A percentile compares a stretch with the other conserved stretches of the same genome.
phyloP scores from a whole-genome alignment of 805 yeast genomes.

The Wickerhamomyces ciferrii region DNA sequence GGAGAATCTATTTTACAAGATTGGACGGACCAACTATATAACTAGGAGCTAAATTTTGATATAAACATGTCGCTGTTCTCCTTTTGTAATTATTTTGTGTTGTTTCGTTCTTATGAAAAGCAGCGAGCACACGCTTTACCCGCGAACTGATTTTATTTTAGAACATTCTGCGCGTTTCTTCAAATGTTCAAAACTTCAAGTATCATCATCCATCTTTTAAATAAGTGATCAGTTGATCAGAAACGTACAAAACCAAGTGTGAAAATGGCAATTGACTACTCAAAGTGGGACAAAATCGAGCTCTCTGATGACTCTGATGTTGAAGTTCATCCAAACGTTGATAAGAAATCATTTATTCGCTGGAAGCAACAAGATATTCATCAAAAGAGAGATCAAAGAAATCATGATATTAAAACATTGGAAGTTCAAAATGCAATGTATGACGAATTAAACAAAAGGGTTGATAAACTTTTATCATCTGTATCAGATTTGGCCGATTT shows the following conservation, averaged over 20 bases:
- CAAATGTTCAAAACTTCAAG: too few relatives aligned
- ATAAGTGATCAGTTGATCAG: too few relatives aligned
- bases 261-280: slow-evolving; percentile 82
- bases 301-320: slow-evolving; percentile 94
- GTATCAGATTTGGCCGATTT: slow-evolving; percentile 30
- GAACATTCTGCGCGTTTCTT: too few relatives aligned
- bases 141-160: too few relatives aligned
- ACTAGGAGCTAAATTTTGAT: neutral
- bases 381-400: slow-evolving; percentile 80
- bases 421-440: slow-evolving; percentile 82
- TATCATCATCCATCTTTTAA: too few relatives aligned
- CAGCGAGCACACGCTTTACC: too few relatives aligned
- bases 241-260: too few relatives aligned
- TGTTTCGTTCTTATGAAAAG: too few relatives aligned
- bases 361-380: slow-evolving; percentile 99
- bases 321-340: slow-evolving; percentile 98
- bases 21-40: slow-evolving; percentile 16
- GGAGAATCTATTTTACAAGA: slow-evolving; percentile 13
- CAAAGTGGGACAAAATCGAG: slow-evolving; percentile 97
- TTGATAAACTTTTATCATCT: slow-evolving; percentile 50
- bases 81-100: too few relatives aligned
- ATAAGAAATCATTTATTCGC: slow-evolving; percentile 81
- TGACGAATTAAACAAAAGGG: slow-evolving; percentile 63
- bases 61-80: too few relatives aligned
- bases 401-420: slow-evolving; percentile 69